Evolutionary conservation across 768 basidiomycete species (phyloP), one percentile per base, ranked within the genome.

Genomic region (Melanogaster broomeanus): DNA sequence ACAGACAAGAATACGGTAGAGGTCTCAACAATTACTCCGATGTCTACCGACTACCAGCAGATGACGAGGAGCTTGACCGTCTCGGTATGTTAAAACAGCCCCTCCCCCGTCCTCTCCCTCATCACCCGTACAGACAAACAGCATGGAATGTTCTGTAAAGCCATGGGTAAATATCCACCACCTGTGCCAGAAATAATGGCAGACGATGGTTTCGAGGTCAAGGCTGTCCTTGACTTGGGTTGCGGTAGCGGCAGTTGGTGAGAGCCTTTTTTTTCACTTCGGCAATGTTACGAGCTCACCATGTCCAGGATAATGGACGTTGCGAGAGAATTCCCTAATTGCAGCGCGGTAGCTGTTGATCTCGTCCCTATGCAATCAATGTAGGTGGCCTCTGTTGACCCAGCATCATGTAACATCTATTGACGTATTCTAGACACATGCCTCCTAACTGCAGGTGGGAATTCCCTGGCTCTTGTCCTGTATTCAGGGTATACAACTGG

Each of bases 241-340:
- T 90, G 89, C 61, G 90, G 90, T 15, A 87, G 83, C 56, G 90
- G 88, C 42, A 81, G 76, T 56, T 92, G 90, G 90, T 88, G 57
- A 52, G 76, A 61, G 27, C 48, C 40, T 39, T 40, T 42, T 40
- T 42, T 47, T 18, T 37, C 45, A 41, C 39, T 6, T 19, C 6
- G 37, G 15, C 19, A 25, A 7, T 31, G 11, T 24, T 25, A 22
- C 25, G 43, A 25, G 27, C 56, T 45, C n/a, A 72, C 53, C 34
- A 22, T 40, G 12, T 35, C 30, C 55, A 91, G 90, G 89, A 87
- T 90, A 57, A 77, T 87, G 66, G 85, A 90, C 37, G 73, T 84
- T 28, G 88, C 87, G 31, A 75, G 76, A 42, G 85, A 90, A 61
- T 91, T 85, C 64, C 87, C 89, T 33, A 65, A 85, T 57, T 82